Evolutionary conservation across 2,329 filamentous ascomycete genomes (phyloP), one percentile per base, ranked within the genome.

Genomic region (Microdochium trichocladiopsis): DNA sequence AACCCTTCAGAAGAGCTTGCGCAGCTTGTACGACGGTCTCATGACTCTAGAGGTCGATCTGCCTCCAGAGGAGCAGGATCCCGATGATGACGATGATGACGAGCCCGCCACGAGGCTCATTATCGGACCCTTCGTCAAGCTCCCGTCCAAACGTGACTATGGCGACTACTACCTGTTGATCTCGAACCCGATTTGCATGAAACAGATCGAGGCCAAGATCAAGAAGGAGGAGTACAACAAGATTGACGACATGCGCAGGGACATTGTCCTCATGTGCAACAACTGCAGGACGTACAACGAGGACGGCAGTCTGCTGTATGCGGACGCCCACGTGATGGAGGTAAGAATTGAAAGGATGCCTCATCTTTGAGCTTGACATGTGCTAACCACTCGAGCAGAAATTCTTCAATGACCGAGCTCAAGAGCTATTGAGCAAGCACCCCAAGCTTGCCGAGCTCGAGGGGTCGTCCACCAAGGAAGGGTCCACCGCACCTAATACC

Each of bases 281-380:
- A 99, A 99, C 69, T 96, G 93, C 58, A 83, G 90, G 67, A 94
- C 88, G 2, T 99, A 95, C 76, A 99, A 99, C 64, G 95, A 99
- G 70, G 94, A 97, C 65, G 88, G 87, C 53, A 96, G 92, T 69
- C 76, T 95, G 61, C 80, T 99, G 51, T 97, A 92, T 72, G 82
- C 89, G 63, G 94, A 99, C 75, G 93, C 93, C 49, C 92, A 92
- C 68, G 78, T 87, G 51, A 96, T 99, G 70, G 89, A 96, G 80
- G 91, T 95, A n/a, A n/a, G n/a, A n/a, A n/a, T n/a, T n/a, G n/a
- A n/a, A n/a, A n/a, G n/a, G n/a, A n/a, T n/a, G n/a, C n/a, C n/a
- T n/a, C n/a, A n/a, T n/a, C n/a, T n/a, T n/a, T n/a, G 75, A 75
- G 84, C 72, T 43, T 52, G 47, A 43, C 9, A 23, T 23, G 23